Evolutionary conservation across 2,329 filamentous ascomycete genomes (phyloP), one percentile per base, ranked within the genome.

Genomic region (Aspergillus felis): DNA sequence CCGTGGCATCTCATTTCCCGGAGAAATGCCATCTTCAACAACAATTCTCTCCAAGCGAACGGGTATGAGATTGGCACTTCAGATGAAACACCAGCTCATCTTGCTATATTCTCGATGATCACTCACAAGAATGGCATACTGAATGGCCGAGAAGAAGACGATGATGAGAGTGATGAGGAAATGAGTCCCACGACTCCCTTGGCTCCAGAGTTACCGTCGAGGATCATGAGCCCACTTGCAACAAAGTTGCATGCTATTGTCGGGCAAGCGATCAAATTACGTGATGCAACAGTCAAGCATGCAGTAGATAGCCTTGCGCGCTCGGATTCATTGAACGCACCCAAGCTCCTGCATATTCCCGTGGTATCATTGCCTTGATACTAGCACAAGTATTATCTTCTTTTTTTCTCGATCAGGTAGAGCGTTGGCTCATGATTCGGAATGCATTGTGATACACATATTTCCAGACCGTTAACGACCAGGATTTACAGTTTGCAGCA

Each of bases 1-100:
- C 67, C 72, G 20, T 77, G 71, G 65, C 70, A 73, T 52, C 58
- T 67, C 24, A 63, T 70, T 10, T 71, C 69, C 29, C 66, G 64
- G 48, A 61, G 62, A 27, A 63, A 67, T 25, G 65, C 70, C 46
- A 57, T 74, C 9, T 63, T 71, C 17, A 64, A 70, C 10, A 55
- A 64, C 22, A 64, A 65, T 7, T 57, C 60, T 8, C 50, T 60
- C 35, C 61, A 64, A 29, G 57, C 53, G 27, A 49, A 50, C 17
- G 66, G 60, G 8, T 56, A 58, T 20, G 58, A 64, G 42, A 61
- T 63, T 41, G 27, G 50, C 55, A 66, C 49, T 58, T 64, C 55
- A 8, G 59, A 56, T 57, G 50, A 51, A 51, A 35, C 20, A 1
- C n/a, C 29, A 25, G 14, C 38, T 14, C 24, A 10, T 28, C 29